Conservation (phyloP, 345 rosid species). For the Microthlaspi erraticum region DNA sequence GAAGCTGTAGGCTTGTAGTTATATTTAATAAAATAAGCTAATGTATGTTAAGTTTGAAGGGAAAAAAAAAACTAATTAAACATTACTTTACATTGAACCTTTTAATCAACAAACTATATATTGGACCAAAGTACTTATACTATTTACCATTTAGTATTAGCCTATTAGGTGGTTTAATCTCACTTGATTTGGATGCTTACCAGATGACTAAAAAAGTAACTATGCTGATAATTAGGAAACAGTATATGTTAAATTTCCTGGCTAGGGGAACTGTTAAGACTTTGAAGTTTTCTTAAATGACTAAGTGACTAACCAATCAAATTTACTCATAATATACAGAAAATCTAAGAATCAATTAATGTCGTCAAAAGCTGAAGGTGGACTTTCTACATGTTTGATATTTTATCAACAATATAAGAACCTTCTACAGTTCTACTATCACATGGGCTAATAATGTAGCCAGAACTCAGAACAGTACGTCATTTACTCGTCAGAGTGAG, state of each 20-base stretch:
- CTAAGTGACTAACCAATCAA: not conserved
- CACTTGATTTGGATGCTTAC: not conserved
- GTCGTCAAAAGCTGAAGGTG: slow-evolving; percentile 11
- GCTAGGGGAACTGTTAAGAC: not conserved
- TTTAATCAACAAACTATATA: not conserved
- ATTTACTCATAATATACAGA: not conserved
- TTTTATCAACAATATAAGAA: not conserved
- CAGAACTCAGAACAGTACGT: slow-evolving; percentile 8
- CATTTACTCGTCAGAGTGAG: slow-evolving; percentile 18
- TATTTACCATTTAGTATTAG: not conserved
- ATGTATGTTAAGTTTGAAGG: not conserved
- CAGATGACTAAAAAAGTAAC: not conserved
- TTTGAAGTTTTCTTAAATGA: not conserved
- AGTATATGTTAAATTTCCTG: not conserved
- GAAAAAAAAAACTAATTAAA: not conserved
- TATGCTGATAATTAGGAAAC: not conserved
- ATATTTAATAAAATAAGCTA: not conserved
- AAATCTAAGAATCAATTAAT: not conserved
- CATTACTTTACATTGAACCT: not conserved
- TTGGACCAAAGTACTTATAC: not conserved
- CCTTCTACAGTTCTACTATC: slow-evolving; percentile 20
- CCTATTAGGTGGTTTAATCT: not conserved
- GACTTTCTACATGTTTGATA: slow-evolving; percentile 22
- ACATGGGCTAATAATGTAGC: slow-evolving; percentile 24
- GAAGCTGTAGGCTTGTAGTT: not conserved